Conservation (phyloP, 2,329 filamentous ascomycete genomes). For the Penicillium occitanis region DNA sequence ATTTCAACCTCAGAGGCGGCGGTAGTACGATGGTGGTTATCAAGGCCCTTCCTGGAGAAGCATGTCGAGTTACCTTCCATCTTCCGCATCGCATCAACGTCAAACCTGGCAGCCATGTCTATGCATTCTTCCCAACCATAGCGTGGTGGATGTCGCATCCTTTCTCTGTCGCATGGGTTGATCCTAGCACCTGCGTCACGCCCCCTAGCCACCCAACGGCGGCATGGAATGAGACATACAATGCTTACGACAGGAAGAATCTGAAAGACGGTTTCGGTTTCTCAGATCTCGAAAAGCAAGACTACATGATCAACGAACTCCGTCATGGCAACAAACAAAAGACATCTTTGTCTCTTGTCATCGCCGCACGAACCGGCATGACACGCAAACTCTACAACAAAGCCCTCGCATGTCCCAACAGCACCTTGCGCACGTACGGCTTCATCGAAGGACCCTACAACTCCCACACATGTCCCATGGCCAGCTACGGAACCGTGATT, state of each 20-base stretch:
- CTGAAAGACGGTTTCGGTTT: slow-evolving; percentile 38
- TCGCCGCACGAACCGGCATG: slow-evolving; percentile 63
- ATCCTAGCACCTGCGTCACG: slow-evolving; percentile 34
- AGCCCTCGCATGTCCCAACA: slow-evolving; percentile 51
- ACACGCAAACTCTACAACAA: slow-evolving; percentile 61
- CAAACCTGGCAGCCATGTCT: slow-evolving; percentile 59
- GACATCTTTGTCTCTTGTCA: slow-evolving; percentile 56
- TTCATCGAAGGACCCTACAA: slow-evolving; percentile 65
- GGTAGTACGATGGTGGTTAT: slow-evolving; percentile 53
- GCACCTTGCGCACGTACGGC: slow-evolving; percentile 54
- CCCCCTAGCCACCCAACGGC: slow-evolving; percentile 26
- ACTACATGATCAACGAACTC: slow-evolving; percentile 11
- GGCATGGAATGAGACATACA: slow-evolving; percentile 20
- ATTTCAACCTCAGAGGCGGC: slow-evolving; percentile 51
- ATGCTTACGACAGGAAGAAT: slow-evolving; percentile 16
- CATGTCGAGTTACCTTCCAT: slow-evolving; percentile 61
- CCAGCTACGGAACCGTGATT: slow-evolving; percentile 64
- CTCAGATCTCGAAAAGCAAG: slow-evolving; percentile 5
- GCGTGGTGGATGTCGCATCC: slow-evolving; percentile 52
- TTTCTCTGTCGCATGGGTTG: slow-evolving; percentile 50
- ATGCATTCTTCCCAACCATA: slow-evolving; percentile 57
- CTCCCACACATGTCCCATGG: slow-evolving; percentile 53
- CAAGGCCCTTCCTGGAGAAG: slow-evolving; percentile 60
- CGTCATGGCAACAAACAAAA: slow-evolving; percentile 26
- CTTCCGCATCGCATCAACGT: slow-evolving; percentile 56